Conservation (phyloP, 1,284 basidiomycete genomes). For the Microstroma glucosiphilum region DNA sequence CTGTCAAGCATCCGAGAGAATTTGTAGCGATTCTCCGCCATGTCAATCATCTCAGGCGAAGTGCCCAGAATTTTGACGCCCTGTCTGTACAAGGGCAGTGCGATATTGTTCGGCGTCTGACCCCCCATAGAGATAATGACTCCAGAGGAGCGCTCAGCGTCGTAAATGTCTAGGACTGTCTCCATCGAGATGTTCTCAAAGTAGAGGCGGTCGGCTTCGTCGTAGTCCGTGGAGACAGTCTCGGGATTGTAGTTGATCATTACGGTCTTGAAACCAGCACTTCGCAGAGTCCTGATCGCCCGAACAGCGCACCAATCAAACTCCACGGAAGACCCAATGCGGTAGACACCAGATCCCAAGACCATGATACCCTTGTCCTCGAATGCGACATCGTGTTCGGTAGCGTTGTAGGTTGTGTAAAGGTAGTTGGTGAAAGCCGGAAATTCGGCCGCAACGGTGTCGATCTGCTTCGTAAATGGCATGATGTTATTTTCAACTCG, state of each 20-base stretch:
- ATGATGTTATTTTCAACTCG: conserved; percentile 76
- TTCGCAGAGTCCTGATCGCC: conserved; percentile 87
- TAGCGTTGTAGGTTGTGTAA: conserved; percentile 89
- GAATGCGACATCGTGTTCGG: conserved; percentile 84
- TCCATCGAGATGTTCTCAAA: conserved; percentile 98
- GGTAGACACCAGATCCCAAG: conserved; percentile 93
- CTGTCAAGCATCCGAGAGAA: conserved; percentile 96
- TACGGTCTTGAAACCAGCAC: conserved; percentile 88
- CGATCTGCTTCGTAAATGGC: conserved; percentile 97
- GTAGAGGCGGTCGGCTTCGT: conserved; percentile 95
- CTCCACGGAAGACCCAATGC: conserved; percentile 97
- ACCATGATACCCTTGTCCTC: conserved; percentile 92
- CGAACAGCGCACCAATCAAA: conserved; percentile 99
- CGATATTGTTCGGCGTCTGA: conserved; percentile 97
- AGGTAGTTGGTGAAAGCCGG: conserved; percentile 98
- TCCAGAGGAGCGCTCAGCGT: conserved; percentile 78
- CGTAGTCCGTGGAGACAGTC: conserved; percentile 97
- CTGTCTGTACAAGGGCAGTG: conserved; percentile 83
- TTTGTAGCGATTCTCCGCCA: conserved; percentile 98
- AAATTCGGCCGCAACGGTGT: conserved; percentile 97
- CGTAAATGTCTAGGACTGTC: conserved; percentile 94
- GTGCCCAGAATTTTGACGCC: conserved; percentile 98
- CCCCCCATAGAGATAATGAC: conserved; percentile 97
- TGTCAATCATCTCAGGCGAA: conserved; percentile 99
- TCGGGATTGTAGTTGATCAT: conserved; percentile 99